Evolutionary conservation across 768 basidiomycete genomes (phyloP).

Genomic region (Tulasnella sp.): DNA sequence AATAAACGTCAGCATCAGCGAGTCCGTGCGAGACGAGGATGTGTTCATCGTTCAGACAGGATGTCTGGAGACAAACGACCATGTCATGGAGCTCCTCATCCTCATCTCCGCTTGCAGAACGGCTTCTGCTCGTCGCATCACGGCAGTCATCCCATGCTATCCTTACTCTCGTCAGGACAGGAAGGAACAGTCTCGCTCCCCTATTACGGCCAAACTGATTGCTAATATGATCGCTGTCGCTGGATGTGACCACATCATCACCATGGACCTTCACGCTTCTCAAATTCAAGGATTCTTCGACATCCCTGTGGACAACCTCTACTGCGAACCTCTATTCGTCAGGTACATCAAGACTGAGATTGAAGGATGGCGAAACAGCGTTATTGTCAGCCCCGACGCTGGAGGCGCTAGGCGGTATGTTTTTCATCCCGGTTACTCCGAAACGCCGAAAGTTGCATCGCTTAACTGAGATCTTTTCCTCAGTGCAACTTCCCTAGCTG

Average conservation of each 20-base stretch:
- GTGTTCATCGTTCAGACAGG: slow-evolving; percentile 97
- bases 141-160: slow-evolving; percentile 95
- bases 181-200: slow-evolving; percentile 90
- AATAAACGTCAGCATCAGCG: slow-evolving; percentile 86
- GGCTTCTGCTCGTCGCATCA: slow-evolving; percentile 87
- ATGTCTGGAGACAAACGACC: slow-evolving; percentile 82
- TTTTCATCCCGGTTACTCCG: neutral
- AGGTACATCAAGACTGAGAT: slow-evolving; percentile 83
- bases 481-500: slow-evolving; percentile 88
- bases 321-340: slow-evolving; percentile 90
- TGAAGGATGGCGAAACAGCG: slow-evolving; percentile 69
- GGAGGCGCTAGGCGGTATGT: slow-evolving; percentile 95
- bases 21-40: slow-evolving; percentile 94
- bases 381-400: slow-evolving; percentile 94
- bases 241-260: slow-evolving; percentile 96
- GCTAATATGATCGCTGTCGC: slow-evolving; percentile 97
- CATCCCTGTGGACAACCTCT: slow-evolving; percentile 95
- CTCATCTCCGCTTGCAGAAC: slow-evolving; percentile 97
- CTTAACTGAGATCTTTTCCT: neutral
- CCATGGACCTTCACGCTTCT: slow-evolving; percentile 96
- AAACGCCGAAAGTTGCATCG: no score
- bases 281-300: slow-evolving; percentile 99
- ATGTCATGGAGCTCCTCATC: slow-evolving; percentile 96
- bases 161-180: slow-evolving; percentile 96
- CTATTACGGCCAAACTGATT: slow-evolving; percentile 95